Conservation (phyloP, 2,329 filamentous ascomycete genomes). For the Calycina herbarum region DNA sequence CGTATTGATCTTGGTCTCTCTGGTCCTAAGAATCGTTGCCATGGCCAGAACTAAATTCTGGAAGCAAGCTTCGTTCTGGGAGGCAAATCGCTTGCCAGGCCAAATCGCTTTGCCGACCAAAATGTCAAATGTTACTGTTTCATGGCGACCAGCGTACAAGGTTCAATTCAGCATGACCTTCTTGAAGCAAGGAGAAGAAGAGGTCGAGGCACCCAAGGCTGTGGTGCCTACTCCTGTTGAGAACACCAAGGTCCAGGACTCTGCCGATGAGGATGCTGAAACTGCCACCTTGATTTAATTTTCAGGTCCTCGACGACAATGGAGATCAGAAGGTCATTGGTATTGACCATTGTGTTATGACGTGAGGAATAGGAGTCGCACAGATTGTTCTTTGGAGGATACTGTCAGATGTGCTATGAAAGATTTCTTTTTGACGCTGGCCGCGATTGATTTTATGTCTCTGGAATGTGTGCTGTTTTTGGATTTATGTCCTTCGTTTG, state of each 20-base stretch:
- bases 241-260: neutral
- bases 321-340: too few species aligned
- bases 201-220: neutral
- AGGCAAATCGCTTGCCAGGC: neutral
- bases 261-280: neutral
- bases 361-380: too few species aligned
- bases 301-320: too few species aligned
- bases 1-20: neutral
- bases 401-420: too few species aligned
- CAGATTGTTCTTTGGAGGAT: too few species aligned
- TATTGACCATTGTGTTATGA: too few species aligned
- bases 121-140: neutral
- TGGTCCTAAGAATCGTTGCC: slow-evolving; percentile 7
- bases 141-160: neutral
- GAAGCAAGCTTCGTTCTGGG: neutral
- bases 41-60: slow-evolving; percentile 10
- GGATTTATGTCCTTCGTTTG: too few species aligned
- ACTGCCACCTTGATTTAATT: neutral
- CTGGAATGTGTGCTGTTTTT: too few species aligned
- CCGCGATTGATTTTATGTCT: too few species aligned
- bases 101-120: neutral
- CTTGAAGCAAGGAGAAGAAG: neutral
- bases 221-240: neutral
- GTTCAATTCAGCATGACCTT: neutral
- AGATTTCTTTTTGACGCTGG: too few species aligned